Evolutionary conservation across 345 rosid genomes (phyloP), one percentile per base, ranked within the genome.

Genomic region (Lepidium africanum): DNA sequence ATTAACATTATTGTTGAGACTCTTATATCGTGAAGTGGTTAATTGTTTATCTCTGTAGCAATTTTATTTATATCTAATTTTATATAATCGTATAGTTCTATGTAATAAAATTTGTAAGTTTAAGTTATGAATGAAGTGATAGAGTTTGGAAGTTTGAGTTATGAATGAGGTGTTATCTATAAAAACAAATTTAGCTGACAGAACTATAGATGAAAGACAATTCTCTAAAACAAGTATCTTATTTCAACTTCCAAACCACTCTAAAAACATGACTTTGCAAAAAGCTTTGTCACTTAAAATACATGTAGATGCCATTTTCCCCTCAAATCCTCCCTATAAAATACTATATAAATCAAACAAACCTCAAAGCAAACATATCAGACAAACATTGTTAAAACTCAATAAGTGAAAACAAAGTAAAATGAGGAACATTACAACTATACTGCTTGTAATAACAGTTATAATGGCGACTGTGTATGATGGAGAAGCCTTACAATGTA

Each of bases 191-290:
- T 2, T 2, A 25, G 27, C 2, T 2, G 27, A 25, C 27, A 25
- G 32, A 40, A 59, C 2, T 11, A 39, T 65, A 50, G 40, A 39
- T 40, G 5, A 35, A 66, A 14, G 16, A 11, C 16, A 21, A 36
- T 33, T 13, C 33, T 33, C n/a, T 8, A 71, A 54, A 62, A 50
- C 43, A 63, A 42, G 6, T 8, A 1, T 55, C 6, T 25, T 27
- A 5, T 60, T 36, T 0, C 52, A 56, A 65, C 59, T 72, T 65
- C 71, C 39, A 48, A 21, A 27, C 41, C 71, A 58, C 37, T 57
- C 77, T 49, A 73, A 57, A 57, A 9, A 58, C 77, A 73, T 73
- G 77, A 73, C 67, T 72, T 30, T 72, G 5, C 16, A 49, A 58
- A 73, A 65, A 57, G 67, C 41, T 7, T 27, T n/a, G 47, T 65